A percentile compares a stretch with the other conserved stretches of the same genome.
phyloP scores from a whole-genome alignment of 179 eudicot species.

The Amaranthus tricolor region DNA sequence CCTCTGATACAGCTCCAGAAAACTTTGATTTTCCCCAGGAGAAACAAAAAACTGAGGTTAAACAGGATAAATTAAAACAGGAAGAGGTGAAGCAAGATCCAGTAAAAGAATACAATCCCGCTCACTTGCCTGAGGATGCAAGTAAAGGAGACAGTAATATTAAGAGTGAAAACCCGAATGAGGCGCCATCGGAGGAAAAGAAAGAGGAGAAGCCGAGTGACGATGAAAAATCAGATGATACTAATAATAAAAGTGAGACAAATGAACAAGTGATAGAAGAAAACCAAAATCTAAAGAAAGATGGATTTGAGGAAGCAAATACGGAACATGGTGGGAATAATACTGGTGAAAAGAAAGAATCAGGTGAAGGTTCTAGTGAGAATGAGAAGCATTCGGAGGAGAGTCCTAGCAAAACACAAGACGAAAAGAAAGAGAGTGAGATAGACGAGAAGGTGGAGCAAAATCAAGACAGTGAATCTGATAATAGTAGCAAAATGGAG shows the following conservation, averaged over 20 bases:
- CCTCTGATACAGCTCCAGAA: slow-evolving; percentile 59
- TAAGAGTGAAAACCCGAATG: slow-evolving; percentile 26
- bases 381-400: slow-evolving; percentile 44
- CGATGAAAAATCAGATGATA: background rate
- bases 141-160: slow-evolving; percentile 54
- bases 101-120: slow-evolving; percentile 73
- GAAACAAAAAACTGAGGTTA: slow-evolving; percentile 49
- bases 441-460: slow-evolving; percentile 2
- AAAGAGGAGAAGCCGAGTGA: slow-evolving; percentile 42
- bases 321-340: slow-evolving; percentile 21
- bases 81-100: slow-evolving; percentile 27
- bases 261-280: slow-evolving; percentile 34
- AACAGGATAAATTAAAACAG: slow-evolving; percentile 36
- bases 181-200: slow-evolving; percentile 37
- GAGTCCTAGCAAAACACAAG: slow-evolving; percentile 32
- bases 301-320: slow-evolving; percentile 28
- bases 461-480: slow-evolving; percentile 9
- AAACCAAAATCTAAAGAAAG: slow-evolving; percentile 28
- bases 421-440: slow-evolving; percentile 38
- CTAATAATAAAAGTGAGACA: slow-evolving; percentile 22
- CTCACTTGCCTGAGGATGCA: slow-evolving; percentile 74
- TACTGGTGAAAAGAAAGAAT: slow-evolving; percentile 26
- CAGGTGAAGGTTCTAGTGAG: slow-evolving; percentile 40
- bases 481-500: slow-evolving; percentile 41
- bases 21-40: slow-evolving; percentile 47